Percentiles rank a stretch among this genome's conserved stretches.
These are phyloP conservation scores for Straminergon stramineum DNA, from an alignment of 225 moss, liverwort and hornwort species.

Conservation along the genomic window DNA sequence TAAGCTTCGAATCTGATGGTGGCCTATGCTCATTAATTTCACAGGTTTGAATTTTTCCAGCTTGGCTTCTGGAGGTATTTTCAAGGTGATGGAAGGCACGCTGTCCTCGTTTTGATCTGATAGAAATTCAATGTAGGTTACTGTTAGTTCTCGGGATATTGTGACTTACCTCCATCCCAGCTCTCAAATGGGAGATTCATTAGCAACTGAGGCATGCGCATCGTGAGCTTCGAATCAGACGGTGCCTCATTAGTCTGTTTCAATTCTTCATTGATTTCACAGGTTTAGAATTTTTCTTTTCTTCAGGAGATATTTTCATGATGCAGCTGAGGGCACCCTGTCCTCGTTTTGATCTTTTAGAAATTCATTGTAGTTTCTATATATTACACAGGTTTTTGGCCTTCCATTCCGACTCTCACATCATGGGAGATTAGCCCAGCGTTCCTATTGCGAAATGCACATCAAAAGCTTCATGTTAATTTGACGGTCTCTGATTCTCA, in stretches of 20 bases:
- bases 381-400: background rate
- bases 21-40: background rate
- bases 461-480: background rate
- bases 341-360: background rate
- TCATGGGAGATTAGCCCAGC: no score
- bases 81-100: background rate
- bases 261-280: background rate
- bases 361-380: background rate
- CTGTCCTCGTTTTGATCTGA: background rate
- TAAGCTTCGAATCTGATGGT: background rate
- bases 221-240: background rate
- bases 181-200: background rate
- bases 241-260: background rate
- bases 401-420: background rate
- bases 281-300: background rate
- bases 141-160: no score
- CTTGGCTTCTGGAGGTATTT: background rate
- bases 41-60: background rate
- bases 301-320: background rate
- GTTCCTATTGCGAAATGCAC: background rate
- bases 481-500: background rate
- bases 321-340: background rate
- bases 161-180: background rate
- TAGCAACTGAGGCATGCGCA: background rate
- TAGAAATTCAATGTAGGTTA: background rate